phyloP scores from a whole-genome alignment of 2,329 filamentous ascomycete genomes.

The Xylaria sp. region DNA sequence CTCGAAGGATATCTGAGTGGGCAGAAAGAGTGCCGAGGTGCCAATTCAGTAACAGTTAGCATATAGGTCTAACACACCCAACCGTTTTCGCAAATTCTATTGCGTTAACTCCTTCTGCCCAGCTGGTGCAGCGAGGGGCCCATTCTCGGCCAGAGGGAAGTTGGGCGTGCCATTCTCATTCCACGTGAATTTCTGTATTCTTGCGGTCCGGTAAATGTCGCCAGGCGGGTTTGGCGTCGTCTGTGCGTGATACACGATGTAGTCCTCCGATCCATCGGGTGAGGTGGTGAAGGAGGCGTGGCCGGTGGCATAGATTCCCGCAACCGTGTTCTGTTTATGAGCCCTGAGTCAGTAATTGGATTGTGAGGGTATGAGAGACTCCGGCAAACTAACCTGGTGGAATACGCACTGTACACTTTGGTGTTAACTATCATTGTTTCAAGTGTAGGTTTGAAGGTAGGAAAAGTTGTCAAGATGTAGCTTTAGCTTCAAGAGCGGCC shows the following conservation, averaged over 20 bases:
- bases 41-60: background rate
- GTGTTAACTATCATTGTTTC: background rate
- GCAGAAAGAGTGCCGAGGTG: background rate
- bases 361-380: background rate
- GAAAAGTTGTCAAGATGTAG: background rate
- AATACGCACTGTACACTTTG: constrained; percentile 45
- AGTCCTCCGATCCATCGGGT: constrained; percentile 49
- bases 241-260: constrained; percentile 51
- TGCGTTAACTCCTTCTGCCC: constrained; percentile 44
- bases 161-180: constrained; percentile 50
- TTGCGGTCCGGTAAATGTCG: constrained; percentile 48
- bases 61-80: background rate
- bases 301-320: constrained; percentile 50
- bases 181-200: constrained; percentile 51
- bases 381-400: constrained; percentile 41
- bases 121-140: constrained; percentile 48
- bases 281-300: constrained; percentile 51
- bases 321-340: constrained; percentile 41
- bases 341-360: background rate
- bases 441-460: no score
- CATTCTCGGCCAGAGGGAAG: constrained; percentile 50
- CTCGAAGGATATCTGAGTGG: background rate
- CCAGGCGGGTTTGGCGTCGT: constrained; percentile 49
- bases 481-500: no score
- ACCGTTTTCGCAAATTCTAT: background rate